Conservation (phyloP, 345 rosid species). For the Eucalyptus brandiana region DNA sequence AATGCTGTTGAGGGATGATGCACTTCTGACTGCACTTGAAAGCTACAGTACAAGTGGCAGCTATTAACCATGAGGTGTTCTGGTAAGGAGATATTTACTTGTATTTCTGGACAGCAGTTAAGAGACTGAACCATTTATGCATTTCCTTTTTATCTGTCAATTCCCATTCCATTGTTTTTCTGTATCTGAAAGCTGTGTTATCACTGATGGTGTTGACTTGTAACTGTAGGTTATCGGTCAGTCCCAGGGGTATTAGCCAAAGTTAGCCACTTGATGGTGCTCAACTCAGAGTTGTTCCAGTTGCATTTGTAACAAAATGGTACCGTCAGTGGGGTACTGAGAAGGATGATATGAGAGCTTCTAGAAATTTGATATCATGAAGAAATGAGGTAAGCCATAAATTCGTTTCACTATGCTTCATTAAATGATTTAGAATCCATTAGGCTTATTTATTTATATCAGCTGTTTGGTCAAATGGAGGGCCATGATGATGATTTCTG, state of each 20-base stretch:
- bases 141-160: background rate
- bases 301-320: background rate
- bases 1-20: background rate
- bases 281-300: background rate
- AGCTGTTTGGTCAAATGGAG: background rate
- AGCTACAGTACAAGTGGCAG: background rate
- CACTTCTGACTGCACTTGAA: background rate
- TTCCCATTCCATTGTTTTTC: background rate
- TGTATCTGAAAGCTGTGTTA: background rate
- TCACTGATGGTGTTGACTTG: background rate
- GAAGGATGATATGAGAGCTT: background rate
- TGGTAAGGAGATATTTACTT: background rate
- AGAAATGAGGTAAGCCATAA: background rate
- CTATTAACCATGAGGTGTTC: background rate
- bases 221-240: background rate
- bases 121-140: background rate
- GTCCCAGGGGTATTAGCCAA: background rate
- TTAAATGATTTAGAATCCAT: background rate
- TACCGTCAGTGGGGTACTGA: background rate
- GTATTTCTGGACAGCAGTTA: background rate
- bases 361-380: background rate
- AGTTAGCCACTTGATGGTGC: background rate
- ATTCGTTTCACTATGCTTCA: background rate
- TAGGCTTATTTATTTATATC: background rate
- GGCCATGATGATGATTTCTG: conserved; percentile 35